Percentiles rank a stretch among this genome's conserved stretches.
Evolutionary conservation across 441 rosid genomes (phyloP).

Genomic region (Melastoma candidum): DNA sequence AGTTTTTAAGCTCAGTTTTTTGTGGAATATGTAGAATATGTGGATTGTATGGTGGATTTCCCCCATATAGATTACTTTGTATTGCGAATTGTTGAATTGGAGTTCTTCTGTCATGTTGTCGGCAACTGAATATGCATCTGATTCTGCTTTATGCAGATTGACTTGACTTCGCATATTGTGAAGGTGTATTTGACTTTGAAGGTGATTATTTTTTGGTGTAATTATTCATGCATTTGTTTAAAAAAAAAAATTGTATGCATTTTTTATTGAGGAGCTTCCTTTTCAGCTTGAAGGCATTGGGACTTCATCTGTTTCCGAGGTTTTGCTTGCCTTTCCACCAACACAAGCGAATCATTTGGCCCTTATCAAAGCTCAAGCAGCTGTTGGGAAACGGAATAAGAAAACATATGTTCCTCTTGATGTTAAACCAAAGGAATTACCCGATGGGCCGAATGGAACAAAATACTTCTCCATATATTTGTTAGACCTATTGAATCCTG

Average conservation of each 20-base stretch:
- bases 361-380: slow-evolving; percentile 59
- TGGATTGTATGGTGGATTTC: too few relatives aligned
- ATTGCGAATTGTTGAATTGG: too few relatives aligned
- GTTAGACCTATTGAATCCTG: slow-evolving; percentile 46
- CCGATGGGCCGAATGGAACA: slow-evolving; percentile 69
- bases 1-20: too few relatives aligned
- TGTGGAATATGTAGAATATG: too few relatives aligned
- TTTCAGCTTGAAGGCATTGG: slow-evolving; percentile 77
- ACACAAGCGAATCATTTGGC: slow-evolving; percentile 60
- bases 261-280: slow-evolving; percentile 11
- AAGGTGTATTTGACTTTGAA: slow-evolving; percentile 77
- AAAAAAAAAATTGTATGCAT: too few relatives aligned
- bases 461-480: slow-evolving; percentile 46
- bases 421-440: slow-evolving; percentile 55
- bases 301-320: slow-evolving; percentile 43
- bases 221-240: too few relatives aligned
- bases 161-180: slow-evolving; percentile 75
- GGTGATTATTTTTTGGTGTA: slow-evolving; percentile 31
- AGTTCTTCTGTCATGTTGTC: neutral
- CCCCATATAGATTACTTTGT: too few relatives aligned
- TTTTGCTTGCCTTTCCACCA: slow-evolving; percentile 83
- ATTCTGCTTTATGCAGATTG: slow-evolving; percentile 59
- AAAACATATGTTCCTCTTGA: slow-evolving; percentile 45
- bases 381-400: slow-evolving; percentile 69
- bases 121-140: neutral